Base-by-base conservation (phyloP, 306 rosid species). In the Oemleria cerasiformis region DNA sequence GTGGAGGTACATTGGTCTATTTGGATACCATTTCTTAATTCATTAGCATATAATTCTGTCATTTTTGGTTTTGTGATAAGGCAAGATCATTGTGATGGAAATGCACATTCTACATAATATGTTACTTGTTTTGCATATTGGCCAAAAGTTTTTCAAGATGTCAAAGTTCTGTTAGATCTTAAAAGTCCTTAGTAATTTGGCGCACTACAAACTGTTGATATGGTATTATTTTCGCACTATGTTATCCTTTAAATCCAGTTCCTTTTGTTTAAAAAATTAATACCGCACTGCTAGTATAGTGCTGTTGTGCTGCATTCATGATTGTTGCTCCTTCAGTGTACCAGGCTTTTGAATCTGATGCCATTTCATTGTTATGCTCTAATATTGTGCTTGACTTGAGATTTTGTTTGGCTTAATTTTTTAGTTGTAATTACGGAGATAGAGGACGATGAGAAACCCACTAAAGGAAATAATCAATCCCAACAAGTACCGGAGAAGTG, bases 361-460 rank as follows among this genome's bases (percentile, higher is more conserved):
- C 20, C 30, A 47, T 73, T 30, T 79, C 43, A 14, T 40, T 23
- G 30, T 5, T 12, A 44, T 57, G 57, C 51, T 66, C 73, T 48
- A 71, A 21, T 72, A 63, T 67, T 38, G 23, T 21, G 73, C 47
- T 55, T 50, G 72, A 59, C 21, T 56, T 4, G 57, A 8, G 21
- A 36, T 34, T 39, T n/a, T 50, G 8, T 19, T 55, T 74, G 70
- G 45, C 43, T 75, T 79, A 57, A 62, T 9, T 75, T 75, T 64
- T 7, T 81, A 95, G 99, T 95, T 80, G 70, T 81, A 70, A 92
- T 95, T 57, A 92, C 92, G 87, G 97, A 95, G 88, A 86, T 95
- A 75, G 78, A 71, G 59, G 97, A 88, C 1, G 92, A 85, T 73
- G 88, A 85, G 49, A 67, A 82, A 70, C 82, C 92, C 59, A 74